Base-by-base conservation (phyloP, 805 yeast species). In the Suhomyces canberraensis region DNA sequence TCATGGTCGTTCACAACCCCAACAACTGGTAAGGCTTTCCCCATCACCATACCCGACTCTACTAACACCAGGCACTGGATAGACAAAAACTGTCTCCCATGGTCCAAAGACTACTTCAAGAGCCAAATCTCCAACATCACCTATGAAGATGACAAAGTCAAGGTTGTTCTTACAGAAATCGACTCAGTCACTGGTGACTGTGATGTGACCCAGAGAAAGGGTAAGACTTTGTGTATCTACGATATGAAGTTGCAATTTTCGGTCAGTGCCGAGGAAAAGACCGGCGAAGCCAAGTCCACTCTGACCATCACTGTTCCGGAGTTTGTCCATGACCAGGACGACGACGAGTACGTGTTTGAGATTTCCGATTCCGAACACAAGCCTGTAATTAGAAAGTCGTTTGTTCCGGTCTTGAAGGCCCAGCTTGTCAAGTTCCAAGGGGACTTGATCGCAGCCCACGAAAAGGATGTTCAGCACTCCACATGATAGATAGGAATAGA, bases 121-220 rank as follows among this genome's bases (percentile, higher is more conserved):
- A 58, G 61, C 17, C 57, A 67, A 16, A 58, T 78, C 19, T 45
- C 52, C 16, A 46, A 58, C 40, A 56, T 62, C 14, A 19, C 45
- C 13, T 45, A 46, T 26, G 61, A 60, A 36, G 42, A 54, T 24
- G 67, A 60, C 14, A 42, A 32, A 2, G 44, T 47, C 35, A 46
- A 35, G 16, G 46, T 61, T 28, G 32, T 35, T 7, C 50, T 80
- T 29, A 60, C 60, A 14, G 51, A 68, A 2, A 62, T 81, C 3
- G 63, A 58, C 17, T 56, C 74, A 4, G 56, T 68, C 13, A 52
- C 66, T 5, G 95, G 95, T 16, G 93, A 85, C 56, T 83, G 93
- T 49, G 85, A 84, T 50, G 90, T 85, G 11, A 80, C 87, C 16
- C 91, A 85, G 59, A 75, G 95, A 65, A 85, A 85, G 60, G 91